Percentiles rank a stretch among this genome's conserved stretches.
Conservation (phyloP, 257 asterid species). For the Scutellaria baicalensis region DNA sequence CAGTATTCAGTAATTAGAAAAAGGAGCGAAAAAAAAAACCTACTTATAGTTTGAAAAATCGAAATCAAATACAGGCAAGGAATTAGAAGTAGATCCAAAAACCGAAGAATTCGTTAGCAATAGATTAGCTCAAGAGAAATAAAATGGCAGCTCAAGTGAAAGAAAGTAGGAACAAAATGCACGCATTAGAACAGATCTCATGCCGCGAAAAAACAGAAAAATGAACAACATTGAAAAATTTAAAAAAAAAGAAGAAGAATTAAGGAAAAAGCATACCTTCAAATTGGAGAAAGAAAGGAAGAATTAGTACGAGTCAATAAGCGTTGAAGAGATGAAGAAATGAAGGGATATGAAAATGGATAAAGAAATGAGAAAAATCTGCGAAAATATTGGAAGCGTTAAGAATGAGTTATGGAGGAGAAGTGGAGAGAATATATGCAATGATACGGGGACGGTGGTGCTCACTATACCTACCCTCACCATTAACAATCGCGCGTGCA, state of each 20-base stretch:
- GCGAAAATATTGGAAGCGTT: conserved; percentile 2
- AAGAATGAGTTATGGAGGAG: neutral
- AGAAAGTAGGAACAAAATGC: neutral
- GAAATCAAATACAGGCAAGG: neutral
- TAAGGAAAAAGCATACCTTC: neutral
- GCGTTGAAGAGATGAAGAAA: neutral
- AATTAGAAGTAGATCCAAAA: neutral
- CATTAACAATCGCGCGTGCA: too few relatives aligned
- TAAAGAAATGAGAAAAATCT: neutral
- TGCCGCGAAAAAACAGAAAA: neutral
- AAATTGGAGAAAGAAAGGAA: neutral
- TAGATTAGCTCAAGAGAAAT: neutral
- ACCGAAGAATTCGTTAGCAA: neutral
- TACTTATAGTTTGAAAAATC: neutral
- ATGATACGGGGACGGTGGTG: too few relatives aligned
- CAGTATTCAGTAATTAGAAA: neutral
- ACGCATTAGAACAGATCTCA: neutral
- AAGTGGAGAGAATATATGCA: neutral
- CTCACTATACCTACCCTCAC: too few relatives aligned
- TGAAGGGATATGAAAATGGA: neutral
- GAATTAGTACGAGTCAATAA: neutral
- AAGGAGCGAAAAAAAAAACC: neutral
- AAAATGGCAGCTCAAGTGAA: neutral
- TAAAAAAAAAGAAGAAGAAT: too few relatives aligned
- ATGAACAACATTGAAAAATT: too few relatives aligned